These are phyloP conservation scores for Teratosphaeria nubilosa DNA, from an alignment of 2,329 filamentous ascomycete species.

Conservation along the genomic window DNA sequence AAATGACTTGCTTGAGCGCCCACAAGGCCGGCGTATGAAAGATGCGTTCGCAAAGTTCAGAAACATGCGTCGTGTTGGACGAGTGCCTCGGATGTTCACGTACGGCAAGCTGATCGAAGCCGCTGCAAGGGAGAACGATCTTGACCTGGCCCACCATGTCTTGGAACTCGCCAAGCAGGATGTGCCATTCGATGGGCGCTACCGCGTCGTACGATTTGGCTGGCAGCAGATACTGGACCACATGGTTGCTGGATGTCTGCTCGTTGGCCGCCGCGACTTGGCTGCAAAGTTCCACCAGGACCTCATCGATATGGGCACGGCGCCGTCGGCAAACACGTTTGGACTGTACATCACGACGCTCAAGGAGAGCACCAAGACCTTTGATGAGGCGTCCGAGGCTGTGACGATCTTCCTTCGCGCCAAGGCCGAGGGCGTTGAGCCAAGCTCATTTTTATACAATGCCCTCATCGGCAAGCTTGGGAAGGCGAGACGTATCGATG, in stretches of 20 bases:
- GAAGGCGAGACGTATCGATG: slow-evolving; percentile 94
- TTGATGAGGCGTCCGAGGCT: slow-evolving; percentile 92
- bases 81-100: slow-evolving; percentile 89
- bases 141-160: slow-evolving; percentile 75
- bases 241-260: slow-evolving; percentile 88
- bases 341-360: slow-evolving; percentile 98
- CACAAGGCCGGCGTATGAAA: slow-evolving; percentile 58
- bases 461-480: slow-evolving; percentile 96
- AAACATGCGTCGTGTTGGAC: slow-evolving; percentile 85
- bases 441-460: slow-evolving; percentile 95
- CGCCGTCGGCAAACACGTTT: slow-evolving; percentile 94
- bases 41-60: slow-evolving; percentile 76
- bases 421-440: slow-evolving; percentile 86
- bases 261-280: slow-evolving; percentile 65
- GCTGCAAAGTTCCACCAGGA: slow-evolving; percentile 87
- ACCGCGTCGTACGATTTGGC: slow-evolving; percentile 79
- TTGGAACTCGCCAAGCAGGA: slow-evolving; percentile 82
- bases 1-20: slow-evolving; percentile 77
- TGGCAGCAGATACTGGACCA: slow-evolving; percentile 95
- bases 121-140: slow-evolving; percentile 76
- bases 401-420: slow-evolving; percentile 95
- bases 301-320: slow-evolving; percentile 77
- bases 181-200: slow-evolving; percentile 74
- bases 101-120: slow-evolving; percentile 92
- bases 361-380: slow-evolving; percentile 94